These are phyloP conservation scores for Leccinum uliginosum DNA, from an alignment of 768 basidiomycete genomes.

Conservation along the genomic window DNA sequence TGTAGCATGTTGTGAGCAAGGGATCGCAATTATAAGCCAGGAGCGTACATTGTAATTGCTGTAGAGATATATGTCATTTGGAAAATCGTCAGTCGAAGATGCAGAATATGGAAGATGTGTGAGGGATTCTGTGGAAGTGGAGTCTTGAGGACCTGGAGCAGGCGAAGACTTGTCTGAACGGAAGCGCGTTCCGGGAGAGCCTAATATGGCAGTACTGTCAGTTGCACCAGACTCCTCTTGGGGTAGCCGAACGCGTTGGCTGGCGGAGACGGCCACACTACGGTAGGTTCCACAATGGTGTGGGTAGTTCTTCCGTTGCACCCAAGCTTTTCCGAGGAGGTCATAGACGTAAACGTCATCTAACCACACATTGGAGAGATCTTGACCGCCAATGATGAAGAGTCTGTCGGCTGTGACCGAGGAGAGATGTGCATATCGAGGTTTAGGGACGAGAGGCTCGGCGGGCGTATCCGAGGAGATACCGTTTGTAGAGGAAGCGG, in stretches of 20 bases:
- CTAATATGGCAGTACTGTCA: constrained; percentile 41
- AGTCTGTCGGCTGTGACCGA: constrained; percentile 80
- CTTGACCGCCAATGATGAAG: constrained; percentile 93
- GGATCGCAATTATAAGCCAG: not conserved
- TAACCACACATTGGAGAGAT: constrained; percentile 88
- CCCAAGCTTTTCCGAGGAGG: constrained; percentile 68
- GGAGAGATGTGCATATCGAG: constrained; percentile 93
- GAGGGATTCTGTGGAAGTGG: constrained; percentile 56
- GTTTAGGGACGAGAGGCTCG: constrained; percentile 61
- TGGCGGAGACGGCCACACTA: constrained; percentile 80
- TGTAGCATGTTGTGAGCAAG: constrained; percentile 11
- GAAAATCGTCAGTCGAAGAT: constrained; percentile 64
- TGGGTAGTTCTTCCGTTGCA: constrained; percentile 74
- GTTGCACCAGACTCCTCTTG: constrained; percentile 52
- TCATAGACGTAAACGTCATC: constrained; percentile 93
- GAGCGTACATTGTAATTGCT: constrained; percentile 89
- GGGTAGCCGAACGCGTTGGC: constrained; percentile 60
- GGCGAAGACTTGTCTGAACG: constrained; percentile 41
- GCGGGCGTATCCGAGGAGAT: constrained; percentile 34
- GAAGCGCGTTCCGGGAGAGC: constrained; percentile 58
- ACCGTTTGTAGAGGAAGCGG: constrained; percentile 31
- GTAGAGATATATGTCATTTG: constrained; percentile 86
- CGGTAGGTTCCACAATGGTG: constrained; percentile 97
- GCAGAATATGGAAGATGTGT: constrained; percentile 76
- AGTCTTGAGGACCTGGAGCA: constrained; percentile 41